Percentiles rank a stretch among this genome's conserved stretches.
phyloP scores from a whole-genome alignment of 2,329 filamentous ascomycete genomes.

The Neopestalotiopsis sp. region DNA sequence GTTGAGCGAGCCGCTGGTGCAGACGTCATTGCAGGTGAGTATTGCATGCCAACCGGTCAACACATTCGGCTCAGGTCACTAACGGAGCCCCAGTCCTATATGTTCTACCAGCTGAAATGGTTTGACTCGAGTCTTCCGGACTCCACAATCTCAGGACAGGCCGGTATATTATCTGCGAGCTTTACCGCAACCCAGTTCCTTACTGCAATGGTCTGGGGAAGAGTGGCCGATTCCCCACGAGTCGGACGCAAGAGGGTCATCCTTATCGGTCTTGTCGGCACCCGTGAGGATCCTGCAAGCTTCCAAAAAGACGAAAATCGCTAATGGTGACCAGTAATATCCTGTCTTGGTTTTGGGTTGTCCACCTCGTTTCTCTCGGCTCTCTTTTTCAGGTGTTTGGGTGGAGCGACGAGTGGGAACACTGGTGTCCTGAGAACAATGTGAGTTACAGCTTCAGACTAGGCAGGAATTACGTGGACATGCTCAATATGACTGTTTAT shows the following conservation, averaged over 20 bases:
- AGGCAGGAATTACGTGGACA: not conserved
- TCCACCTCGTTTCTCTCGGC: slow-evolving; percentile 66
- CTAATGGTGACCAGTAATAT: slow-evolving; percentile 46
- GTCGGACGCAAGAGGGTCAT: slow-evolving; percentile 80
- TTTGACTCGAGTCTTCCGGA: slow-evolving; percentile 63
- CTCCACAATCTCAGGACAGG: slow-evolving; percentile 76
- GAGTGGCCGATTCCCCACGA: slow-evolving; percentile 66
- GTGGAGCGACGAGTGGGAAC: slow-evolving; percentile 75
- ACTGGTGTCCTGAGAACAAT: slow-evolving; percentile 78
- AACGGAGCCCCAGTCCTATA: slow-evolving; percentile 65
- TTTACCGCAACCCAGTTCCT: slow-evolving; percentile 85
- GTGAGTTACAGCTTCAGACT: slow-evolving; percentile 37
- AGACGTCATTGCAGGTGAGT: slow-evolving; percentile 68
- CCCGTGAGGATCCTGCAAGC: slow-evolving; percentile 32
- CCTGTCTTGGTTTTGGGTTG: slow-evolving; percentile 74
- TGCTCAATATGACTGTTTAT: not conserved
- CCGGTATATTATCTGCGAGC: slow-evolving; percentile 77
- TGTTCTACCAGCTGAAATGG: slow-evolving; percentile 88
- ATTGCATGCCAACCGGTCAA: not conserved
- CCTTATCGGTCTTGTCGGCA: slow-evolving; percentile 77
- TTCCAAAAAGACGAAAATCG: not conserved
- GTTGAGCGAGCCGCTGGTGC: slow-evolving; percentile 81
- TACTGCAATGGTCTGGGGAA: slow-evolving; percentile 84
- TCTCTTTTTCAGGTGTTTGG: slow-evolving; percentile 67
- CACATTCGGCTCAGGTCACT: not conserved